Evolutionary conservation across 1,284 basidiomycete genomes (phyloP).

Genomic region (Cutaneotrichosporon spelunceum): DNA sequence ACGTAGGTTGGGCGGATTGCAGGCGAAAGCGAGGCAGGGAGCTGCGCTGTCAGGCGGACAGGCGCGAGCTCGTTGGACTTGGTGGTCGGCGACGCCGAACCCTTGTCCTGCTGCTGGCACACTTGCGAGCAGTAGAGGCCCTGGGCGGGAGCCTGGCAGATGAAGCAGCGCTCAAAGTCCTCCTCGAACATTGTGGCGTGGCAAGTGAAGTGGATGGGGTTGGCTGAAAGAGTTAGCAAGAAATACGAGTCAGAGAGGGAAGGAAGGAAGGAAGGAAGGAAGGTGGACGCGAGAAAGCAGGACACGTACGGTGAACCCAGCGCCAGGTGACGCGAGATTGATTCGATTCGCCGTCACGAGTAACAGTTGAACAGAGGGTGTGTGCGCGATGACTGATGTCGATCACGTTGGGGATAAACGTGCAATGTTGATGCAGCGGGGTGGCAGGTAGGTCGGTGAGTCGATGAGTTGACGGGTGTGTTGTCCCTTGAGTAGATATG

Average conservation of each 20-base stretch:
- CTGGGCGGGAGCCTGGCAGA: conserved; percentile 44
- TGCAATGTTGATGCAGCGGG: background rate
- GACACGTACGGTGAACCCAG: background rate
- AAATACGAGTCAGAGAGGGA: no score
- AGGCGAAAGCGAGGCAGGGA: conserved; percentile 39
- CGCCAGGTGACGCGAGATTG: background rate
- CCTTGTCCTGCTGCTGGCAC: conserved; percentile 44
- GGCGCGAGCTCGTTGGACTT: conserved; percentile 23
- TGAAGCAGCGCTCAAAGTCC: conserved; percentile 47
- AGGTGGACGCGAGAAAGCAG: background rate
- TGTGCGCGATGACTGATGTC: conserved; percentile 1
- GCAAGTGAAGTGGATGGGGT: background rate
- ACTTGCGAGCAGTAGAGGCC: conserved; percentile 49
- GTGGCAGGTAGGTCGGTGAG: background rate
- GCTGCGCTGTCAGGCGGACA: conserved; percentile 39
- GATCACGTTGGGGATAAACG: background rate
- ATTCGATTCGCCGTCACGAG: background rate
- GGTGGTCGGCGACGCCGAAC: conserved; percentile 29
- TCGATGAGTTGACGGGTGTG: background rate
- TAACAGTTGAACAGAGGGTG: background rate
- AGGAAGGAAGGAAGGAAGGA: no score
- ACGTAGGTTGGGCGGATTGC: conserved; percentile 33
- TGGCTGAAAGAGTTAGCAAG: background rate
- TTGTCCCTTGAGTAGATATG: background rate
- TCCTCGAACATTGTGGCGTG: conserved; percentile 44